These are phyloP conservation scores for Theobroma grandiflorum DNA, from an alignment of 441 rosid genomes.

Conservation along the genomic window DNA sequence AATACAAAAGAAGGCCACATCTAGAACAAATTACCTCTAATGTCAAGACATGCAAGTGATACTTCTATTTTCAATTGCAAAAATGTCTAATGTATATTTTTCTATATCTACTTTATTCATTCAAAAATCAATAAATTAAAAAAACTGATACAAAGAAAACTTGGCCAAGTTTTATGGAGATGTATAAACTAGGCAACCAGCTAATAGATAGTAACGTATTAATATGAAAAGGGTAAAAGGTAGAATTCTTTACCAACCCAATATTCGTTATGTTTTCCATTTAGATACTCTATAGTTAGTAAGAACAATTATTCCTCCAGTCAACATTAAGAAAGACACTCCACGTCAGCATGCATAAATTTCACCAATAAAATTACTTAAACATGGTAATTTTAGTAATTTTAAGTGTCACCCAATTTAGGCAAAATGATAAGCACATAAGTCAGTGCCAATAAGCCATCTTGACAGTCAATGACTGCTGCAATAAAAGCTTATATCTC, in stretches of 20 bases:
- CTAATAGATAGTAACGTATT: neutral
- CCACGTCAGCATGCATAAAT: neutral
- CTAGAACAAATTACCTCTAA: constrained; percentile 7
- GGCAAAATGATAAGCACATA: constrained; percentile 12
- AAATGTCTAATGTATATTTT: neutral
- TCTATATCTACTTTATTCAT: neutral
- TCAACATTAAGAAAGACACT: neutral
- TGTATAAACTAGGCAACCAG: neutral
- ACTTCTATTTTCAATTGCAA: neutral
- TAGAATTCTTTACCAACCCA: constrained; percentile 15
- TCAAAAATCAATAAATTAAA: neutral
- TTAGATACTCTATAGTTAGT: neutral
- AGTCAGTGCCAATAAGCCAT: constrained; percentile 8
- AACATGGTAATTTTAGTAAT: neutral
- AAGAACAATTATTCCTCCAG: neutral
- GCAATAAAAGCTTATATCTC: constrained; percentile 3
- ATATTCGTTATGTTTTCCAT: constrained; percentile 4
- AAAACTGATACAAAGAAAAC: neutral
- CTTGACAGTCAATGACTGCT: neutral
- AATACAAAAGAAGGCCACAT: neutral
- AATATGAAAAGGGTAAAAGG: constrained; percentile 5
- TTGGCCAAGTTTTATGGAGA: neutral
- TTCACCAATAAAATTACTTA: neutral
- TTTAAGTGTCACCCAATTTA: neutral
- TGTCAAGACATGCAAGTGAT: neutral